phyloP scores from a whole-genome alignment of 805 yeast genomes.

The Kregervanrija delftensis region DNA sequence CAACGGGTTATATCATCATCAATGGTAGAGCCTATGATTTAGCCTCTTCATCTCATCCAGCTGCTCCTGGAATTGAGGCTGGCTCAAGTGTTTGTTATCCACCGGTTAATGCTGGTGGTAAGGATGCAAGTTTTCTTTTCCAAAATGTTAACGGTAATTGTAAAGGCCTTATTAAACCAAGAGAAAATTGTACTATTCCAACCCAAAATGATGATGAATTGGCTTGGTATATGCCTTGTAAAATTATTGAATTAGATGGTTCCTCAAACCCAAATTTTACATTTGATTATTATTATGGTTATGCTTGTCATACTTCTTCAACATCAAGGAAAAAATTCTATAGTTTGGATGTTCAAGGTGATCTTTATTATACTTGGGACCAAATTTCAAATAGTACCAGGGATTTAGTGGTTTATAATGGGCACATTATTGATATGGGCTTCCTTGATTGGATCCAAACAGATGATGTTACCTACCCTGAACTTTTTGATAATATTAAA shows the following conservation, averaged over 20 bases:
- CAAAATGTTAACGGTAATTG: conserved; percentile 93
- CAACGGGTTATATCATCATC: conserved; percentile 56
- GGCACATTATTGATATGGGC: conserved; percentile 78
- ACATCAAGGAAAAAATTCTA: conserved; percentile 66
- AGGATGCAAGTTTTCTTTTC: conserved; percentile 75
- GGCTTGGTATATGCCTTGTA: conserved; percentile 98
- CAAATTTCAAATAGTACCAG: conserved; percentile 64
- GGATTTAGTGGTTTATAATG: conserved; percentile 82
- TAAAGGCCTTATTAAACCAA: conserved; percentile 67
- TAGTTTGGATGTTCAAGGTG: conserved; percentile 51
- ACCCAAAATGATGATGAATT: conserved; percentile 43
- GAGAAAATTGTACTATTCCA: conserved; percentile 66
- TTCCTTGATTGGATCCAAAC: conserved; percentile 68
- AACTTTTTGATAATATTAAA: conserved; percentile 56
- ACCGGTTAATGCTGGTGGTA: conserved; percentile 82
- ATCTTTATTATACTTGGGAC: conserved; percentile 86
- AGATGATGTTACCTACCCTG: conserved; percentile 68
- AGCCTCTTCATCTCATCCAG: conserved; percentile 67
- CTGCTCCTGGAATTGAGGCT: conserved; percentile 66
- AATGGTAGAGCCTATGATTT: conserved; percentile 79
- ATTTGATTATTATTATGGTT: conserved; percentile 63
- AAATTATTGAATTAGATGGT: conserved; percentile 62
- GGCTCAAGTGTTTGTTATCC: conserved; percentile 76
- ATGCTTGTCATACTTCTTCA: conserved; percentile 83
- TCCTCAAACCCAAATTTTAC: conserved; percentile 61